Base-by-base conservation (phyloP, 73 alveolate species). In the Tetrahymena elliotti region DNA sequence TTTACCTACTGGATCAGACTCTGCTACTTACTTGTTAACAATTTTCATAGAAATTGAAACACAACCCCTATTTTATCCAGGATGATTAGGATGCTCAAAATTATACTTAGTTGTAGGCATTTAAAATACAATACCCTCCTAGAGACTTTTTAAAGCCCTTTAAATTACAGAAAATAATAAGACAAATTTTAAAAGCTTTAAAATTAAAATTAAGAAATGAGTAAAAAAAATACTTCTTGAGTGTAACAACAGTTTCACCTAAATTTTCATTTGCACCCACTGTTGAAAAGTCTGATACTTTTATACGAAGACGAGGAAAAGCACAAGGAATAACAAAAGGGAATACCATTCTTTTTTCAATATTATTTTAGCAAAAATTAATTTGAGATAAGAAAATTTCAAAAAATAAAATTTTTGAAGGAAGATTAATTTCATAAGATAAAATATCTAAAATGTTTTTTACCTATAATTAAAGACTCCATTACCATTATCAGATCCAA, bases 381-480 rank as follows among this genome's bases (percentile, higher is more conserved):
- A 27, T 2, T 68, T 68, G 16, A 68, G 33, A 36, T 24, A 68
- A 24, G 38, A 18, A 8, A 47, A 41, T 41, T 4, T 41, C 16
- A 12, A 12, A 1, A 41, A 7, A 41, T 41, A 15, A 41, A 41
- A 4, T 3, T 41, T n/a, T n/a, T n/a, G n/a, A n/a, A n/a, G n/a
- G n/a, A n/a, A n/a, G n/a, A n/a, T n/a, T n/a, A n/a, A n/a, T n/a
- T n/a, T n/a, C n/a, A n/a, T n/a, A n/a, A n/a, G n/a, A 41, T 3
- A 6, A 41, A 22, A 41, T 41, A 41, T 6, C 10, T 18, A 47
- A 47, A 12, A 47, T 18, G 27, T 7, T 83, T 97, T 97, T 97
- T 97, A 97, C 96, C 99, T 96, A 97, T 98, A 99, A 95, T 98
- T 98, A 93, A 98, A 99, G 11, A 95, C 97, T 20, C 99, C 99